These are phyloP conservation scores for Colletotrichum destructivum DNA, from an alignment of 2,329 filamentous ascomycete genomes.

Conservation along the genomic window DNA sequence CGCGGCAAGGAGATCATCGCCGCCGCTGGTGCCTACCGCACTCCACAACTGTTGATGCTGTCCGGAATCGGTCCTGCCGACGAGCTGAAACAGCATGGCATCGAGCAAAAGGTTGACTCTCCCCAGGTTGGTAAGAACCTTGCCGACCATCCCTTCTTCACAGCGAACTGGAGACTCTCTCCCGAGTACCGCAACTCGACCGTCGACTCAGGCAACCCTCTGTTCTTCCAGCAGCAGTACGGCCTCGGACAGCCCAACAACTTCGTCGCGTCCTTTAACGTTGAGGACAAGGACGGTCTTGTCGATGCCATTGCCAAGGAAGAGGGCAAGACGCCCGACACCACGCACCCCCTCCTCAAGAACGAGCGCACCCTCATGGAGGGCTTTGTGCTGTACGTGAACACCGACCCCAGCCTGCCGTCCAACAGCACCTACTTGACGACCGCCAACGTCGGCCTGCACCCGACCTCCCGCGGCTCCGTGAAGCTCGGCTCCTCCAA, in stretches of 20 bases:
- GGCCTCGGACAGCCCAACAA: slow-evolving; percentile 53
- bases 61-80: slow-evolving; percentile 65
- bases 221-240: slow-evolving; percentile 52
- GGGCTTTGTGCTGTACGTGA: slow-evolving; percentile 44
- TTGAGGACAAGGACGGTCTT: slow-evolving; percentile 48
- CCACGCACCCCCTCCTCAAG: slow-evolving; percentile 52
- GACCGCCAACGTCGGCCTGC: slow-evolving; percentile 44
- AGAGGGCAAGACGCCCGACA: slow-evolving; percentile 50
- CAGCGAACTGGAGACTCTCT: slow-evolving; percentile 52
- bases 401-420: slow-evolving; percentile 28
- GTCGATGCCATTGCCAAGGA: slow-evolving; percentile 52
- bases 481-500: slow-evolving; percentile 45
- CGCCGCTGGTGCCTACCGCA: slow-evolving; percentile 65
- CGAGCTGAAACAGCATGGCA: slow-evolving; percentile 58
- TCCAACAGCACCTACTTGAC: slow-evolving; percentile 45
- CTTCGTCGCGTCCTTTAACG: slow-evolving; percentile 52
- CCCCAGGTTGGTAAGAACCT: slow-evolving; percentile 67
- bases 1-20: slow-evolving; percentile 56
- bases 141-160: slow-evolving; percentile 55
- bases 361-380: slow-evolving; percentile 45
- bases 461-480: slow-evolving; percentile 49
- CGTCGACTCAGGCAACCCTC: slow-evolving; percentile 52
- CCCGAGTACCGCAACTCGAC: slow-evolving; percentile 51
- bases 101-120: slow-evolving; percentile 58
- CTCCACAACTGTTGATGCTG: slow-evolving; percentile 66